Conservation (phyloP, 345 rosid species). For the Eucalyptus rudis region DNA sequence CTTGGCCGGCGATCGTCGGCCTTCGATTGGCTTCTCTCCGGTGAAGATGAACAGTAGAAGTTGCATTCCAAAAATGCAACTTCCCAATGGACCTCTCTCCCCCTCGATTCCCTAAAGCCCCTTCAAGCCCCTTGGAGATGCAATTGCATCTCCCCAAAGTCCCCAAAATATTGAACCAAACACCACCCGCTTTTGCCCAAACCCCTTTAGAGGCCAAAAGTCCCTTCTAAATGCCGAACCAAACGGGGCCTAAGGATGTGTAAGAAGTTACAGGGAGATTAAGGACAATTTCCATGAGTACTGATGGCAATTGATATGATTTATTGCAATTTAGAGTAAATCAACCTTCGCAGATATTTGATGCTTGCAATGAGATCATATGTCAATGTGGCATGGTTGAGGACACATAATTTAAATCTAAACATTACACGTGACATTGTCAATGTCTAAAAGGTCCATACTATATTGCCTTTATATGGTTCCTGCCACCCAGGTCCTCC, state of each 20-base stretch:
- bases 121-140: too few relatives aligned
- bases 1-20: too few relatives aligned
- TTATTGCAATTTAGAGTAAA: not conserved
- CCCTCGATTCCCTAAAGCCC: too few relatives aligned
- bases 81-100: too few relatives aligned
- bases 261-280: not conserved
- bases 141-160: too few relatives aligned
- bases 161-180: too few relatives aligned
- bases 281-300: not conserved
- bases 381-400: not conserved
- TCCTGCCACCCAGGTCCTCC: not conserved
- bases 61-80: too few relatives aligned
- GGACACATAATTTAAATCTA: not conserved
- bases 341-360: not conserved
- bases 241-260: not conserved
- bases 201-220: too few relatives aligned
- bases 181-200: too few relatives aligned
- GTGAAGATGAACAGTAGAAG: too few relatives aligned
- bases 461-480: not conserved
- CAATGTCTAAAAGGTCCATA: not conserved
- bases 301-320: not conserved
- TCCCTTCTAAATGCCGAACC: too few relatives aligned
- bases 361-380: not conserved
- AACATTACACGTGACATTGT: not conserved
- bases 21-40: too few relatives aligned